Base-by-base conservation (phyloP, 306 rosid species). In the Fragaria ananassa region DNA sequence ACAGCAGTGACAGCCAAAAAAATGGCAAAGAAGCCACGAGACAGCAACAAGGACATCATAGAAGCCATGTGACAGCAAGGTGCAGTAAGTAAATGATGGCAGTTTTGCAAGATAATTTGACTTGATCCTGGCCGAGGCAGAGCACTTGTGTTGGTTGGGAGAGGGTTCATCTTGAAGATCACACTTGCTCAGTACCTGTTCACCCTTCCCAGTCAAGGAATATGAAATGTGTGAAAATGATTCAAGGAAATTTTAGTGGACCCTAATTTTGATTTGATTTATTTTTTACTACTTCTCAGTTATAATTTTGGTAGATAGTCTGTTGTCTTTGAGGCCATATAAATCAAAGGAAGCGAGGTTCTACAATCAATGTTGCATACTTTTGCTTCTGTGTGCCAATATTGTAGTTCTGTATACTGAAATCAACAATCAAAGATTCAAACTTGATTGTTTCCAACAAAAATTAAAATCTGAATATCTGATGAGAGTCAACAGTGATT, bases 1-100 rank as follows among this genome's bases (percentile, higher is more conserved):
- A 64, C 96, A 92, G 97, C 92, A 47, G 80, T 70, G 79, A 82
- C 81, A 71, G 88, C 80, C 41, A 82, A 88, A 81, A 89, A 56
- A 71, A 80, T 70, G 44, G 78, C 46, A 68, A 91, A 84, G 77
- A 91, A 87, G 79, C 70, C 80, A 41, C 75, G 81, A 50, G 80
- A 82, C 72, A 58, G 86, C 75, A 46, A 85, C 84, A 83, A 85
- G 45, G 79, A 81, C 71, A 60, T 53, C 70, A 65, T 88, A 81
- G 80, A 93, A 89, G 82, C 64, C 67, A 51, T 67, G 3, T 67
- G 76, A 81, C 54, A 72, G 65, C 42, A 18, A 78, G 60, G n/a
- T 67, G 60, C 76, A 65, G 61, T 65, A 72, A 67, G 84, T 63
- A 46, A 81, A 67, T 37, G 74, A 84, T 70, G 91, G 90, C 86